Evolutionary conservation across 176 grass and related monocot species (phyloP).

Genomic region (Alopecurus myosuroides): DNA sequence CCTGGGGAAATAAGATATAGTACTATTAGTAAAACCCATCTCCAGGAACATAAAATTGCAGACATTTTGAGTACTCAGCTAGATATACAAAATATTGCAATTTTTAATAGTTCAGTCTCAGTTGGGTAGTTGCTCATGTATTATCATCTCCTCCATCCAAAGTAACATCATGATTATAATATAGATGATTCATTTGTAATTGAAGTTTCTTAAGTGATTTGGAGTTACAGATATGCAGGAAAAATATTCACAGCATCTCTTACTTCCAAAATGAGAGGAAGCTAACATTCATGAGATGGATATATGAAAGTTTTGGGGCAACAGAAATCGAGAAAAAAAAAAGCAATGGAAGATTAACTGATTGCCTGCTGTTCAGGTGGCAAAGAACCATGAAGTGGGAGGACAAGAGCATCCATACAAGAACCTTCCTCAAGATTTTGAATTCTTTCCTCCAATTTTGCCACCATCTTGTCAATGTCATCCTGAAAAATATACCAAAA

Average conservation of each 20-base stretch:
- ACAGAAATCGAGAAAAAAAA: conserved; percentile 13
- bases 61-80: background rate
- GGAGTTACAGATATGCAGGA: background rate
- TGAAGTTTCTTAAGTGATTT: background rate
- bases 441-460: conserved; percentile 80
- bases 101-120: background rate
- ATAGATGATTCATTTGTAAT: background rate
- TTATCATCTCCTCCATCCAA: background rate
- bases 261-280: background rate
- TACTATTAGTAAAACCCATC: background rate
- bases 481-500: conserved; percentile 52
- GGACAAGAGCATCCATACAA: conserved; percentile 90
- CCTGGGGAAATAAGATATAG: conserved; percentile 41
- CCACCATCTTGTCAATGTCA: conserved; percentile 99
- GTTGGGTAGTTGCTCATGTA: background rate
- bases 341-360: conserved; percentile 18
- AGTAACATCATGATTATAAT: background rate
- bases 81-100: background rate
- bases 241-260: background rate
- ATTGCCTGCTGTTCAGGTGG: conserved; percentile 91
- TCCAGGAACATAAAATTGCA: background rate
- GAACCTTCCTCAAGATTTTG: conserved; percentile 92
- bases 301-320: background rate
- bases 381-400: conserved; percentile 96
- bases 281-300: background rate